phyloP scores from a whole-genome alignment of 2,329 filamentous ascomycete species.

The Diaporthe vexans region DNA sequence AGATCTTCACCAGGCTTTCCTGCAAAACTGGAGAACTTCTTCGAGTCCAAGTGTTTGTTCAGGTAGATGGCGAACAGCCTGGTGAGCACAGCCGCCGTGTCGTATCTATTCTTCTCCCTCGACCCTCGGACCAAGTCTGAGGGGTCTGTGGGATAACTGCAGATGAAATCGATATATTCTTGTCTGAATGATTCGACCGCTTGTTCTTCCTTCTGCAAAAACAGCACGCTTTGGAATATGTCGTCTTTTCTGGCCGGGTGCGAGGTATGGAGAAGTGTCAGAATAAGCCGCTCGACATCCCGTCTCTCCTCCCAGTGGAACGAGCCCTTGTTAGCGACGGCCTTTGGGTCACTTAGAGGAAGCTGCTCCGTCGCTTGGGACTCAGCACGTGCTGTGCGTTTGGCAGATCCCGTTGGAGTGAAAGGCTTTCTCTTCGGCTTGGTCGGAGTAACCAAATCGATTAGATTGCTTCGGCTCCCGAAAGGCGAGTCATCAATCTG shows the following conservation, averaged over 20 bases:
- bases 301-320: conserved; percentile 37
- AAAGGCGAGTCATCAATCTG: conserved; percentile 22
- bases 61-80: conserved; percentile 35
- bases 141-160: background rate
- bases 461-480: background rate
- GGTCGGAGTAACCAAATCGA: conserved; percentile 17
- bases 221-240: conserved; percentile 22
- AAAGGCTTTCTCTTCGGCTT: conserved; percentile 15
- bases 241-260: conserved; percentile 27
- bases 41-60: conserved; percentile 1
- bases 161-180: conserved; percentile 8
- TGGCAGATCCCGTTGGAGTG: background rate
- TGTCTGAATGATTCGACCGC: background rate
- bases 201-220: conserved; percentile 7
- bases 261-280: conserved; percentile 36
- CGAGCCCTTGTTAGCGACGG: conserved; percentile 39
- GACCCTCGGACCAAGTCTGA: background rate
- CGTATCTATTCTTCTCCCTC: conserved; percentile 12
- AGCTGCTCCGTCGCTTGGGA: background rate
- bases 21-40: background rate
- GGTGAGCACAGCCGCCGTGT: conserved; percentile 13
- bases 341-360: conserved; percentile 21
- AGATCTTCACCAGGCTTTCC: conserved; percentile 37
- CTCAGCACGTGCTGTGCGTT: background rate
- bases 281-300: conserved; percentile 42